Evolutionary conservation across 192 early-diverging fungal genomes (phyloP), one percentile per base, ranked within the genome.

Genomic region (Mycoemilia scoparia): DNA sequence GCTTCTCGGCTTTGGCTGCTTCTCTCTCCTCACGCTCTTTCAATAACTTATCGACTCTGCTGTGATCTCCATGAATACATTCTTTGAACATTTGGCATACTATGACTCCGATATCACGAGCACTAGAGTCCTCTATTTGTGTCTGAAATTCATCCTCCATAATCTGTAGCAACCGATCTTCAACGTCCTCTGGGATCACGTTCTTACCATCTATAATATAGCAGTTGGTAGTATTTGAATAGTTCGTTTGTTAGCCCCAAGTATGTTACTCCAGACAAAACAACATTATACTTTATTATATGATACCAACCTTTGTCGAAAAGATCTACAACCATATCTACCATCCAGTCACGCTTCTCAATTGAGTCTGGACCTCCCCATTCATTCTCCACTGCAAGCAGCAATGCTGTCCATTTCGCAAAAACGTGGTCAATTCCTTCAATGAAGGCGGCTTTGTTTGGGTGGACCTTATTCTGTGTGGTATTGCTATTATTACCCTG

Each of bases 291-390:
- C n/a, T n/a, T n/a, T n/a, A n/a, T n/a, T n/a, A n/a, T n/a, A n/a
- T n/a, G n/a, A n/a, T n/a, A n/a, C n/a, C n/a, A n/a, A n/a, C n/a
- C n/a, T 32, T 58, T 47, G 35, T 64, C 62, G 55, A 79, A 78
- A 36, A 72, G 60, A 24, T 73, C 69, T 9, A 71, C 60, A 18
- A 82, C 54, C 22, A 67, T 55, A 36, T 72, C 69, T 5, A 77
- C 58, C 47, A 82, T 58, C 61, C 67, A 65, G 12, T 70, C 74
- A 26, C 73, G 60, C 51, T 82, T 82, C n/a, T 68, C 71, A n/a
- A 24, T 43, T 5, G 72, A 68, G 17, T 70, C 64, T 4, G 46
- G 50, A 24, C 76, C 78, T 30, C 78, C 78, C 78, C 78, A 82
- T 26, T 64, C 63, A 35, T 71, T 62, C 21, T 77, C 62, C 1